These are phyloP conservation scores for Podospora pseudocomata DNA, from an alignment of 495 filamentous ascomycete species.

Conservation along the genomic window DNA sequence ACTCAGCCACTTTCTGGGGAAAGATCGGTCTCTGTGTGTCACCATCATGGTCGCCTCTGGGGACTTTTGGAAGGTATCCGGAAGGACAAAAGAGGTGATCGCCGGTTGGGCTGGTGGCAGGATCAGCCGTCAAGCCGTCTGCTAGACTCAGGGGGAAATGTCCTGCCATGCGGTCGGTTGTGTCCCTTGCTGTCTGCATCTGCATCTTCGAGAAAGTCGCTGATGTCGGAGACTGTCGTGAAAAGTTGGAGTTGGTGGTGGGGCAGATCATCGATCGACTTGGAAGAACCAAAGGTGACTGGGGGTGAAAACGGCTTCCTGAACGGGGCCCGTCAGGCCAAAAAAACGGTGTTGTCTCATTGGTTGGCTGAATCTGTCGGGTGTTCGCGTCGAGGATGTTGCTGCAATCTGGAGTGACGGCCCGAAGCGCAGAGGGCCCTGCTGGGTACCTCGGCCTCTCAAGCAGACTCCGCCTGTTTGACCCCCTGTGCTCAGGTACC, in stretches of 20 bases:
- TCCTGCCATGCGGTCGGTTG: neutral
- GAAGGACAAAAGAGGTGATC: neutral
- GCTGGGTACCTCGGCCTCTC: conserved; percentile 15
- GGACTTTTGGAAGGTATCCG: neutral
- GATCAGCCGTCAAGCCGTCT: conserved; percentile 1
- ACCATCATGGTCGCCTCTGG: too few species aligned
- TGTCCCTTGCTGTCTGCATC: conserved; percentile 8
- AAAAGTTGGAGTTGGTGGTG: conserved; percentile 17
- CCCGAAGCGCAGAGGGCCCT: conserved; percentile 25
- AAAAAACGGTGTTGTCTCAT: conserved; percentile 17
- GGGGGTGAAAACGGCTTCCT: conserved; percentile 21
- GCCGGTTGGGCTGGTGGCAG: neutral
- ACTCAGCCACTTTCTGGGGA: neutral
- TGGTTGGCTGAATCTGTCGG: conserved; percentile 28
- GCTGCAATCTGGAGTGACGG: conserved; percentile 36
- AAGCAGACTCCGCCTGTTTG: conserved; percentile 10
- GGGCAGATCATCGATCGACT: conserved; percentile 2
- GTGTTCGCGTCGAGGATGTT: conserved; percentile 17
- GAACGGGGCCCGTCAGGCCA: conserved; percentile 16
- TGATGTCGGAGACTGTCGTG: neutral
- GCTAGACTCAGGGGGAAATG: neutral
- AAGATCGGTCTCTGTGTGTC: neutral
- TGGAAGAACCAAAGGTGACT: neutral
- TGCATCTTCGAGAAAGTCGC: conserved; percentile 10
- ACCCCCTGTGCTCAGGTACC: conserved; percentile 16